Evolutionary conservation across 768 basidiomycete species (phyloP).

Genomic region (Boletus rufocinnamomeus): DNA sequence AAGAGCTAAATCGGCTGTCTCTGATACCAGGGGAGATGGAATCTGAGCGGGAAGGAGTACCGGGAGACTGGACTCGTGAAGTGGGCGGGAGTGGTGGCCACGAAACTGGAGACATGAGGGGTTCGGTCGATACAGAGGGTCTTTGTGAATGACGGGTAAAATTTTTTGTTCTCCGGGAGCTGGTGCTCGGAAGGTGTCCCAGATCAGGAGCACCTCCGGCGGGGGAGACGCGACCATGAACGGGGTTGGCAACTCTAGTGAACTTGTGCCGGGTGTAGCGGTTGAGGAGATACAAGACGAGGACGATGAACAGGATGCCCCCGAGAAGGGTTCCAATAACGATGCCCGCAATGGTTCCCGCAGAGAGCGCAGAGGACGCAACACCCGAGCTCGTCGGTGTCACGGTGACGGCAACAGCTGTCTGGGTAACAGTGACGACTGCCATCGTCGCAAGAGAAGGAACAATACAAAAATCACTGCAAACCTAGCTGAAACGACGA

Average conservation of each 20-base stretch:
- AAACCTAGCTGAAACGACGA: not conserved
- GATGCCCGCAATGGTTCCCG: conserved; percentile 22
- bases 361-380: conserved; percentile 9
- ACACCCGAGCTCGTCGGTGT: not conserved
- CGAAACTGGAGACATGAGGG: conserved; percentile 21
- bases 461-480: not conserved
- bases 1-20: conserved; percentile 1
- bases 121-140: conserved; percentile 25
- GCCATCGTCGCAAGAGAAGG: conserved; percentile 12
- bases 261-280: conserved; percentile 18
- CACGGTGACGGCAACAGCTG: conserved; percentile 4
- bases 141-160: conserved; percentile 11
- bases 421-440: conserved; percentile 8
- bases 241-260: conserved; percentile 18
- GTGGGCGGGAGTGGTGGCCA: conserved; percentile 10
- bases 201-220: not conserved
- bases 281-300: conserved; percentile 15
- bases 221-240: not conserved
- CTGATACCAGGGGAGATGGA: conserved; percentile 1
- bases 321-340: conserved; percentile 23
- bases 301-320: conserved; percentile 10
- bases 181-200: not conserved
- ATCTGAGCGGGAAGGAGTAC: not conserved
- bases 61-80: conserved; percentile 3
- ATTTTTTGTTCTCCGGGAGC: not conserved